These are phyloP conservation scores for Neurospora sp. DNA, from an alignment of 495 filamentous ascomycete genomes.

Conservation along the genomic window DNA sequence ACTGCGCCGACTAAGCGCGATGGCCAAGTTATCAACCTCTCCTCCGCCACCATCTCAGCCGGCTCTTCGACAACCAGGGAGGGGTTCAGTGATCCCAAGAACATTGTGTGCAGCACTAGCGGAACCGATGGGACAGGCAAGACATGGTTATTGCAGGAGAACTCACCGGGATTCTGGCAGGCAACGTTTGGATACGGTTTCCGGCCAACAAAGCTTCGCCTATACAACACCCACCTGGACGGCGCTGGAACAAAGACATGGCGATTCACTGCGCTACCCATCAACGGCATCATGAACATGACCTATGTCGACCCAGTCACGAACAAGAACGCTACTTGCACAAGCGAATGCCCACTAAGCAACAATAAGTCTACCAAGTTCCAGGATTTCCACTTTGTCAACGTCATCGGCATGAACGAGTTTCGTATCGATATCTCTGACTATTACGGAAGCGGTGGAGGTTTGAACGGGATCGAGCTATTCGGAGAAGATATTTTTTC, in stretches of 20 bases:
- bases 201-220: conserved; percentile 69
- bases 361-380: conserved; percentile 49
- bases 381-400: conserved; percentile 89
- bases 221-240: conserved; percentile 82
- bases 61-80: conserved; percentile 45
- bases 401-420: conserved; percentile 75
- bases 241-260: conserved; percentile 81
- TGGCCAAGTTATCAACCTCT: conserved; percentile 74
- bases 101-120: conserved; percentile 72
- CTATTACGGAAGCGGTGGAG: conserved; percentile 81
- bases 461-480: conserved; percentile 81
- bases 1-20: conserved; percentile 47
- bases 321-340: conserved; percentile 56
- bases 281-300: conserved; percentile 92
- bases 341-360: conserved; percentile 70
- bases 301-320: conserved; percentile 73
- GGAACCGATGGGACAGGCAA: conserved; percentile 54
- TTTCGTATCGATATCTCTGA: conserved; percentile 76
- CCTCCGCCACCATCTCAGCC: conserved; percentile 60
- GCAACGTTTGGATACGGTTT: conserved; percentile 77
- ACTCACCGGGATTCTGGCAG: conserved; percentile 71
- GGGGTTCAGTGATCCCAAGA: conserved; percentile 69
- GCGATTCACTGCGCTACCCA: conserved; percentile 69
- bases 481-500: conserved; percentile 77
- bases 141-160: conserved; percentile 79